phyloP scores from a whole-genome alignment of 108 stramenopile genomes.

The Bacterosira constricta region DNA sequence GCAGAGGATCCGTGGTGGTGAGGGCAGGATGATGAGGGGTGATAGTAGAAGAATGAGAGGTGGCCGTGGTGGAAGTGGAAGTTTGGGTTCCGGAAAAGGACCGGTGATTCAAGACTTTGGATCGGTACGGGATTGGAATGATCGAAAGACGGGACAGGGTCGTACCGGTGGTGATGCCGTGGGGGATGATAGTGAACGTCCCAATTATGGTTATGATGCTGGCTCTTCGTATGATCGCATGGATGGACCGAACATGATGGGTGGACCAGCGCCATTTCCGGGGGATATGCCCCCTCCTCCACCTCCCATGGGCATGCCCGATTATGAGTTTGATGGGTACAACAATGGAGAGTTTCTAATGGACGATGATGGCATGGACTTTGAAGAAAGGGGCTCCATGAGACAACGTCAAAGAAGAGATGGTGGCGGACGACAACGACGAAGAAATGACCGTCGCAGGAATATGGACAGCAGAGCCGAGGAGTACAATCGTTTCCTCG shows the following conservation, averaged over 20 bases:
- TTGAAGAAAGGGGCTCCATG: constrained; percentile 4
- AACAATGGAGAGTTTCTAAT: not conserved
- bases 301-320: constrained; percentile 5
- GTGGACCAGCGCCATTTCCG: not conserved
- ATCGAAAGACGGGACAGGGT: constrained; percentile 27
- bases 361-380: not conserved
- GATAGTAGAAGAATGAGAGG: not conserved
- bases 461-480: constrained; percentile 27
- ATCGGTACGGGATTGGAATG: constrained; percentile 32
- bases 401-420: not conserved
- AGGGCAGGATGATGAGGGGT: not conserved
- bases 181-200: constrained; percentile 11
- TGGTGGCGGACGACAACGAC: constrained; percentile 11
- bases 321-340: not conserved
- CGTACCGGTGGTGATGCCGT: constrained; percentile 27
- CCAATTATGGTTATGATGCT: not conserved
- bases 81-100: constrained; percentile 24
- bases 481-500: constrained; percentile 42
- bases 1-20: not conserved
- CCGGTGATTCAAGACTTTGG: constrained; percentile 44
- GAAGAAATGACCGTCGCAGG: constrained; percentile 7
- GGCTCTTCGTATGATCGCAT: not conserved
- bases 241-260: no score
- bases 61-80: constrained; percentile 3
- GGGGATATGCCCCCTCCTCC: constrained; percentile 1